A percentile compares a stretch with the other conserved stretches of the same genome.
Conservation (phyloP, 169 alveolate genomes). For the Plasmodium gallinaceum region DNA sequence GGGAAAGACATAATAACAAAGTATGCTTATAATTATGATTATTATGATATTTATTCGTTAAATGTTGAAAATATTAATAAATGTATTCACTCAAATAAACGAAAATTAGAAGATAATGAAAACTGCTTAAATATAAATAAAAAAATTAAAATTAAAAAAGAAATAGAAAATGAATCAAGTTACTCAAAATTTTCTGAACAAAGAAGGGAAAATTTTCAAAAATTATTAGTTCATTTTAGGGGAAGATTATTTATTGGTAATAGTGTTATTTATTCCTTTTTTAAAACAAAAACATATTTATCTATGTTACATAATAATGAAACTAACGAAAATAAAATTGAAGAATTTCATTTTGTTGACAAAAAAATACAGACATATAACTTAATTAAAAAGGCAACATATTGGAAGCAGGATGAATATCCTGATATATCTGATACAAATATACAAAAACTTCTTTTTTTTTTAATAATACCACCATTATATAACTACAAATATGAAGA, state of each 20-base stretch:
- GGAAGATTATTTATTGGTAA: slow-evolving; percentile 66
- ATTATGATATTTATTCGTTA: slow-evolving; percentile 45
- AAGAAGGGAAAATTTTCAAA: slow-evolving; percentile 11
- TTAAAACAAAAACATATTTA: slow-evolving; percentile 45
- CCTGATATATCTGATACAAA: slow-evolving; percentile 60
- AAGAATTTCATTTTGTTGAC: slow-evolving; percentile 8
- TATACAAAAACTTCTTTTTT: slow-evolving; percentile 37
- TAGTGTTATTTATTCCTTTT: slow-evolving; percentile 40
- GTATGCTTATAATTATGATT: slow-evolving; percentile 55
- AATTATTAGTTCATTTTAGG: slow-evolving; percentile 59
- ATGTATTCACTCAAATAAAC: slow-evolving; percentile 36
- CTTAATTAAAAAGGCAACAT: slow-evolving; percentile 28
- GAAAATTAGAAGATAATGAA: background rate
- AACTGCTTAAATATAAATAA: background rate
- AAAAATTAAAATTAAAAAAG: slow-evolving; percentile 7
- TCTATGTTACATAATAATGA: slow-evolving; percentile 25
- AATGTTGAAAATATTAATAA: slow-evolving; percentile 38
- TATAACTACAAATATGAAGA: slow-evolving; percentile 9
- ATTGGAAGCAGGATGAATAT: slow-evolving; percentile 77
- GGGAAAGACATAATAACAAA: slow-evolving; percentile 36
- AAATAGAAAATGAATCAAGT: slow-evolving; percentile 2
- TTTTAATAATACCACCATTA: slow-evolving; percentile 17
- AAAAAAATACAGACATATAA: slow-evolving; percentile 70
- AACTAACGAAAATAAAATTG: background rate
- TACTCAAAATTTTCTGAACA: background rate